A percentile compares a stretch with the other conserved stretches of the same genome.
These are phyloP conservation scores for Boletus coccyginus DNA, from an alignment of 768 basidiomycete species.

Conservation along the genomic window DNA sequence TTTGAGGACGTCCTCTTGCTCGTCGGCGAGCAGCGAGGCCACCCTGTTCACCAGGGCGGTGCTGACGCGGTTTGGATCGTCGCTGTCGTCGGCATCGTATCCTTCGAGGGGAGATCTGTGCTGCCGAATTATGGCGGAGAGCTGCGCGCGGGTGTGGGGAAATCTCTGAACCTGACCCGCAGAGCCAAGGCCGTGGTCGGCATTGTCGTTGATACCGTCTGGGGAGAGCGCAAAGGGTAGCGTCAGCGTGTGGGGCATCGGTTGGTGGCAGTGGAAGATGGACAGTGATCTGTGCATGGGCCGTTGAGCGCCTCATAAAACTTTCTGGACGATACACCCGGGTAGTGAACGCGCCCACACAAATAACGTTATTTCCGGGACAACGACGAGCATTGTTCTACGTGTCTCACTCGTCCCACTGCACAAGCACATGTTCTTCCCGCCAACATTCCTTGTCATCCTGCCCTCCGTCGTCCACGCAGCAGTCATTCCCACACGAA, in stretches of 20 bases:
- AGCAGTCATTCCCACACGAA: constrained; percentile 82
- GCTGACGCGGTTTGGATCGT: constrained; percentile 52
- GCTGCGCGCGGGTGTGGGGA: constrained; percentile 82
- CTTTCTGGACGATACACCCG: constrained; percentile 5
- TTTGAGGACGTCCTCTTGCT: constrained; percentile 88
- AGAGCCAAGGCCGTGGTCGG: constrained; percentile 14
- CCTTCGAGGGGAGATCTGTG: constrained; percentile 55
- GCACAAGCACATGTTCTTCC: constrained; percentile 73
- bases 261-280: constrained; percentile 16
- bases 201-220: constrained; percentile 18
- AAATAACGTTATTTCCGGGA: constrained; percentile 24
- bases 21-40: constrained; percentile 68
- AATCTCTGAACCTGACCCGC: constrained; percentile 44
- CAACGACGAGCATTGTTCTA: background rate
- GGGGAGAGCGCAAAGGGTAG: constrained; percentile 17
- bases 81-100: constrained; percentile 58
- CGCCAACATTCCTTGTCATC: constrained; percentile 52
- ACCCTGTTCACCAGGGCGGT: constrained; percentile 67
- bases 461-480: constrained; percentile 40
- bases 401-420: constrained; percentile 61
- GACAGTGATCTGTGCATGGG: constrained; percentile 23
- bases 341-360: constrained; percentile 5
- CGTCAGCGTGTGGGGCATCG: constrained; percentile 26
- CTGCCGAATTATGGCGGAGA: constrained; percentile 69
- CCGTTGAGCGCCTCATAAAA: constrained; percentile 24